A percentile compares a stretch with the other conserved stretches of the same genome.
phyloP scores from a whole-genome alignment of 1,284 basidiomycete genomes.

The Pterula multifida region DNA sequence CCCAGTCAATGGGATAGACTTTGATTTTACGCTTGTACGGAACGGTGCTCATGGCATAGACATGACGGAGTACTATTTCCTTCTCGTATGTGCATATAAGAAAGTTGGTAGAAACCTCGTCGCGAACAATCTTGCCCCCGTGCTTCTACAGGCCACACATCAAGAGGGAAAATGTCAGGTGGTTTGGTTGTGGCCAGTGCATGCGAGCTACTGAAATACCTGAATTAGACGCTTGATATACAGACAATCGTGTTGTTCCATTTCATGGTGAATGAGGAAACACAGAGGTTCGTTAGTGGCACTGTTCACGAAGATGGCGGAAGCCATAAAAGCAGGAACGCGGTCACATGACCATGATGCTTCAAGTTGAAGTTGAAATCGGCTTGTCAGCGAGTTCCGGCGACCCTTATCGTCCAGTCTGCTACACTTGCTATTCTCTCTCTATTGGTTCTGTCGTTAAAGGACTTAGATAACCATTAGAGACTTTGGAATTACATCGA shows the following conservation, averaged over 20 bases:
- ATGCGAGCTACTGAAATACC: background rate
- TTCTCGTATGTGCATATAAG: background rate
- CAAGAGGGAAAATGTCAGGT: background rate
- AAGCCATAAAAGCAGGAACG: background rate
- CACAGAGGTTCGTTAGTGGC: background rate
- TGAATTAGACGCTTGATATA: background rate
- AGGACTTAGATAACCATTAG: too few species aligned
- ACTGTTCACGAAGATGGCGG: background rate
- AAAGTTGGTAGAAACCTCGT: background rate
- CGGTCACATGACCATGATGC: conserved; percentile 1
- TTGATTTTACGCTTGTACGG: background rate
- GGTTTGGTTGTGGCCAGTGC: background rate
- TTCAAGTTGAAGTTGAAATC: too few species aligned
- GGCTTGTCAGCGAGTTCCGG: too few species aligned
- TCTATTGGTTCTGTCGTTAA: too few species aligned
- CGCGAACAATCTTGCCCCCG: background rate
- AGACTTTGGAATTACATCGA: too few species aligned
- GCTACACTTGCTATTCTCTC: too few species aligned
- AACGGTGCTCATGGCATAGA: background rate
- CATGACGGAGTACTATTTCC: background rate
- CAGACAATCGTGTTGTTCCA: background rate
- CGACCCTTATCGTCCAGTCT: too few species aligned
- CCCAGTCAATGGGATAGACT: background rate
- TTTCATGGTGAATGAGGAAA: background rate
- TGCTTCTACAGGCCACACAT: background rate